phyloP scores from a whole-genome alignment of 495 filamentous ascomycete genomes.

The Penicillium salamii region DNA sequence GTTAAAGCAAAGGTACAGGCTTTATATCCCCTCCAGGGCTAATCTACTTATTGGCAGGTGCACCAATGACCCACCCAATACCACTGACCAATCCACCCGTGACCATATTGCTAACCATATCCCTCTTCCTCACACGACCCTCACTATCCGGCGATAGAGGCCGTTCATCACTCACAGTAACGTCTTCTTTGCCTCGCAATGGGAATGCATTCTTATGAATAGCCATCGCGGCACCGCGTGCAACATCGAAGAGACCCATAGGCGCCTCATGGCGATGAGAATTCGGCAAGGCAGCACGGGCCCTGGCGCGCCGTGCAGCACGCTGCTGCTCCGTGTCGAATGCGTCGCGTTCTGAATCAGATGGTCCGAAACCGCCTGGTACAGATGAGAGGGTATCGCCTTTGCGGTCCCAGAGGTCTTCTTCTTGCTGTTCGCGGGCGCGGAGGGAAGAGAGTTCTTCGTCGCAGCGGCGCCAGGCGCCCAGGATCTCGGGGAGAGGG shows the following conservation, averaged over 20 bases:
- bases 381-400: slow-evolving; percentile 57
- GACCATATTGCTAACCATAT: slow-evolving; percentile 74
- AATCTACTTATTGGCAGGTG: slow-evolving; percentile 37
- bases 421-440: slow-evolving; percentile 68
- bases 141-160: slow-evolving; percentile 27
- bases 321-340: slow-evolving; percentile 42
- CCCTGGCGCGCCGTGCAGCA: slow-evolving; percentile 31
- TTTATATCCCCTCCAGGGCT: no score
- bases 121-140: slow-evolving; percentile 67
- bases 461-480: slow-evolving; percentile 81
- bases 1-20: not conserved
- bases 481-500: slow-evolving; percentile 80
- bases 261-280: slow-evolving; percentile 69
- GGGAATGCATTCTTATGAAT: slow-evolving; percentile 63
- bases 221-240: slow-evolving; percentile 76
- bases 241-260: slow-evolving; percentile 92
- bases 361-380: slow-evolving; percentile 62
- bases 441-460: slow-evolving; percentile 72
- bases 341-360: slow-evolving; percentile 45
- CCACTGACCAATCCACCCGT: slow-evolving; percentile 73
- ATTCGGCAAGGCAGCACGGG: slow-evolving; percentile 31
- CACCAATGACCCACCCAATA: slow-evolving; percentile 82
- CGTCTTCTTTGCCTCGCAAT: slow-evolving; percentile 30
- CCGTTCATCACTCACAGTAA: slow-evolving; percentile 23
- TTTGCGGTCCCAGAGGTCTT: slow-evolving; percentile 67